Conservation (phyloP, 306 rosid genomes). For the Hippophae rhamnoides region DNA sequence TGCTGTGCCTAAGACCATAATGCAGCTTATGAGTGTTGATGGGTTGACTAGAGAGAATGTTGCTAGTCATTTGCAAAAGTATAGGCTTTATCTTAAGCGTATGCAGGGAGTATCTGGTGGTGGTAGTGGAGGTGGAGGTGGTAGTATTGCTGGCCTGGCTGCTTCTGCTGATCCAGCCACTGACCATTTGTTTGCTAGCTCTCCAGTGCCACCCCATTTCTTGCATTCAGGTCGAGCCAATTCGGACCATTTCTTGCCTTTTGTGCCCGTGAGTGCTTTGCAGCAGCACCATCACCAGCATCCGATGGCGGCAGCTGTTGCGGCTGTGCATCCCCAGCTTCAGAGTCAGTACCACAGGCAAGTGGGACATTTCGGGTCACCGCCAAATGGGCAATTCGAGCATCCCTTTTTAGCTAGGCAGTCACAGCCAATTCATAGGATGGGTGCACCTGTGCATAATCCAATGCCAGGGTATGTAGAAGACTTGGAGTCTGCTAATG, state of each 20-base stretch:
- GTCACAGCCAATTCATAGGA: conserved; percentile 51
- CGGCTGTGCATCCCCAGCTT: conserved; percentile 37
- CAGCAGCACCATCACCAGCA: conserved; percentile 66
- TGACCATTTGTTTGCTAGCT: conserved; percentile 82
- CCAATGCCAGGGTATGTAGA: conserved; percentile 48
- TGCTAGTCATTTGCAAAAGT: conserved; percentile 90
- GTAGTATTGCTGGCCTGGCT: conserved; percentile 25
- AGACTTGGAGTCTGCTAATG: conserved; percentile 79
- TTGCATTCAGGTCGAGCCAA: conserved; percentile 57
- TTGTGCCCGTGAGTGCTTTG: conserved; percentile 62
- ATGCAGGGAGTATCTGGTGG: conserved; percentile 76
- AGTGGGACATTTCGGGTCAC: conserved; percentile 81
- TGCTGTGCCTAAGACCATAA: conserved; percentile 96
- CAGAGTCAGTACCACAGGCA: conserved; percentile 62
- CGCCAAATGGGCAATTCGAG: conserved; percentile 82
- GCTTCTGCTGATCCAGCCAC: conserved; percentile 43
- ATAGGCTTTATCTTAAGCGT: conserved; percentile 85
- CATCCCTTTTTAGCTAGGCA: conserved; percentile 71
- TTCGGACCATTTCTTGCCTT: conserved; percentile 87
- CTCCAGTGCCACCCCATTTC: conserved; percentile 84
- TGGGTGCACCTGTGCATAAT: conserved; percentile 61
- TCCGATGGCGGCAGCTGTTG: conserved; percentile 46
- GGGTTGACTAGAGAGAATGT: conserved; percentile 92
- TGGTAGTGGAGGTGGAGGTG: conserved; percentile 21
- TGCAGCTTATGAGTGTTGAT: conserved; percentile 99